Base-by-base conservation (phyloP, 352 stramenopile genomes). In the Phytophthora foliorum region DNA sequence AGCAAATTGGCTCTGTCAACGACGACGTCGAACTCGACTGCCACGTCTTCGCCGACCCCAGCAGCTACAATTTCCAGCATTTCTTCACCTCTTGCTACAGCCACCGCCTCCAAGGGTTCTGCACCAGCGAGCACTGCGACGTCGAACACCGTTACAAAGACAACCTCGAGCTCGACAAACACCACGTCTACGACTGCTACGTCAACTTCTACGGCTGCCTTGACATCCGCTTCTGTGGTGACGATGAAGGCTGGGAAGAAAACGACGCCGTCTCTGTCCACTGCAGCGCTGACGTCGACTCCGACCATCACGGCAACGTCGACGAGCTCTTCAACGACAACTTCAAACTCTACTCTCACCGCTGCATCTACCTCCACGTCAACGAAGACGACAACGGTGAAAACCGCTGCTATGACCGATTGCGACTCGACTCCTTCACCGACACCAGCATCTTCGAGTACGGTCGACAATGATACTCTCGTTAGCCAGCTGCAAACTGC, bases 171-270 rank as follows among this genome's bases (percentile, higher is more conserved):
- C 36, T 42, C 25, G 19, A 55, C 38, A 1, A 59, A 29, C 14
- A 34, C 63, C 21, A 62, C 52, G 17, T 56, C 60, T 27, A 57
- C 39, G 16, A 56, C 14, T 51, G 10, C 16, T 22, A 57, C 21
- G 14, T 34, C 25, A 21, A 38, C 49, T 6, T 57, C 62, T 0
- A 63, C 56, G 17, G 27, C 61, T 21, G n/a, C n/a, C n/a, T 31
- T 63, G n/a, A 69, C 59, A 27, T 54, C 55, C 17, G 55, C 51
- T 2, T 73, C 54, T 10, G 13, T 69, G 57, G 50, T 74, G 41
- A 67, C 54, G 8, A 54, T 41, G 46, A 39, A 45, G 31, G 55
- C 25, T 7, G n/a, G n/a, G 10, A 53, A 24, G 5, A 62, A 48
- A 7, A 24, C 24, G 16, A 45, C 32, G 17, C 38, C 13, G 17